Evolutionary conservation across 2,329 filamentous ascomycete species (phyloP).

Genomic region (Sphaerostilbella broomeana): DNA sequence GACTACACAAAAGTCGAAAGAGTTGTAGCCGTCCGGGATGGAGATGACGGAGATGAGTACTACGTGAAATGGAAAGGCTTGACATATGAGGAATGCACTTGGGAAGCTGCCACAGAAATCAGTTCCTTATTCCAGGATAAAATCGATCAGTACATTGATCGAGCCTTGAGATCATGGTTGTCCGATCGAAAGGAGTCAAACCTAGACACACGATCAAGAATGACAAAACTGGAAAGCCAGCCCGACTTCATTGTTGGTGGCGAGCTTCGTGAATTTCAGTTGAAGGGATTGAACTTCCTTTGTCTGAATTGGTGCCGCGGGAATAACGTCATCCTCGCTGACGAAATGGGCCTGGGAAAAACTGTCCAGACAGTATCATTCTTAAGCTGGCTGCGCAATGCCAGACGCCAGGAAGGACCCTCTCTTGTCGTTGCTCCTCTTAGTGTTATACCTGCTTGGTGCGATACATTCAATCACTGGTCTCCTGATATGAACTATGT

Average conservation of each 20-base stretch:
- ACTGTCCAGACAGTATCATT: conserved; percentile 97
- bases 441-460: conserved; percentile 96
- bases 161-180: conserved; percentile 69
- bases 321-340: conserved; percentile 94
- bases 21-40: conserved; percentile 76
- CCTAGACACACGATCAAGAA: conserved; percentile 65
- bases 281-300: conserved; percentile 90
- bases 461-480: conserved; percentile 95
- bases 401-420: conserved; percentile 82
- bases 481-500: conserved; percentile 95
- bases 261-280: conserved; percentile 84
- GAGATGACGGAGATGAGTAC: conserved; percentile 79
- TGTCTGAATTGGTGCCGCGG: conserved; percentile 91
- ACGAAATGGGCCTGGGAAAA: conserved; percentile 98
- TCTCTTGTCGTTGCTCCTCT: conserved; percentile 96
- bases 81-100: conserved; percentile 89
- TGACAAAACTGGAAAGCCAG: conserved; percentile 68
- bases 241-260: conserved; percentile 80
- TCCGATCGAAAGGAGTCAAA: conserved; percentile 76
- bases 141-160: conserved; percentile 86
- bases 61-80: conserved; percentile 96
- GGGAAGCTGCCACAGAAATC: conserved; percentile 74
- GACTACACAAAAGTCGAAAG: conserved; percentile 92
- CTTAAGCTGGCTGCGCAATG: conserved; percentile 92
- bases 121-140: conserved; percentile 75